Conservation (phyloP, 352 stramenopile genomes). For the Globisporangium paroecandrum region DNA sequence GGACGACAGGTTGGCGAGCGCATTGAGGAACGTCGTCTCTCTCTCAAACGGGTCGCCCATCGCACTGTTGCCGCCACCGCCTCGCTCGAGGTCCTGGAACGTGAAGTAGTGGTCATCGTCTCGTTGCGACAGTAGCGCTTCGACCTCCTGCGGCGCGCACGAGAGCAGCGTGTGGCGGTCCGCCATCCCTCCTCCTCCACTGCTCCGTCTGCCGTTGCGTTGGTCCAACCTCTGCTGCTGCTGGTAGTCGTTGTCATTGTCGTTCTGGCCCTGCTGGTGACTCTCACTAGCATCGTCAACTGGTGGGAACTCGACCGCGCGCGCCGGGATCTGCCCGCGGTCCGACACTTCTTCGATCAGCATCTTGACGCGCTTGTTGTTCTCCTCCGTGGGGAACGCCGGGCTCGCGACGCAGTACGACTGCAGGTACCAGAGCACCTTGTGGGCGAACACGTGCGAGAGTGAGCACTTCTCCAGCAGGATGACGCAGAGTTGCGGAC, state of each 20-base stretch:
- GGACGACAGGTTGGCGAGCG: slow-evolving; percentile 70
- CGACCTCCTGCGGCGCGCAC: slow-evolving; percentile 39
- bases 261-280: neutral
- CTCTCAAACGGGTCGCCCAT: slow-evolving; percentile 53
- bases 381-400: slow-evolving; percentile 50
- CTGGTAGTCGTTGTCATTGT: slow-evolving; percentile 21
- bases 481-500: slow-evolving; percentile 60
- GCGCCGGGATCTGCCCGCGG: slow-evolving; percentile 44
- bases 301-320: slow-evolving; percentile 35
- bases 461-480: slow-evolving; percentile 76
- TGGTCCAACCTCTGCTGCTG: slow-evolving; percentile 15
- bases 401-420: slow-evolving; percentile 73
- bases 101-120: slow-evolving; percentile 69
- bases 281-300: neutral
- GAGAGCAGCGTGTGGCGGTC: slow-evolving; percentile 20
- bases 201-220: slow-evolving; percentile 6
- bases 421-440: slow-evolving; percentile 82
- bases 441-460: slow-evolving; percentile 84
- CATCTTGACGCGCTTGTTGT: slow-evolving; percentile 60
- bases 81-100: slow-evolving; percentile 54
- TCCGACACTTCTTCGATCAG: slow-evolving; percentile 77
- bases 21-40: slow-evolving; percentile 62
- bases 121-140: slow-evolving; percentile 39
- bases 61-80: slow-evolving; percentile 12
- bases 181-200: slow-evolving; percentile 3